Evolutionary conservation across 108 stramenopile species (phyloP), one percentile per base, ranked within the genome.

Genomic region (Fragilariopsis cylindrus): DNA sequence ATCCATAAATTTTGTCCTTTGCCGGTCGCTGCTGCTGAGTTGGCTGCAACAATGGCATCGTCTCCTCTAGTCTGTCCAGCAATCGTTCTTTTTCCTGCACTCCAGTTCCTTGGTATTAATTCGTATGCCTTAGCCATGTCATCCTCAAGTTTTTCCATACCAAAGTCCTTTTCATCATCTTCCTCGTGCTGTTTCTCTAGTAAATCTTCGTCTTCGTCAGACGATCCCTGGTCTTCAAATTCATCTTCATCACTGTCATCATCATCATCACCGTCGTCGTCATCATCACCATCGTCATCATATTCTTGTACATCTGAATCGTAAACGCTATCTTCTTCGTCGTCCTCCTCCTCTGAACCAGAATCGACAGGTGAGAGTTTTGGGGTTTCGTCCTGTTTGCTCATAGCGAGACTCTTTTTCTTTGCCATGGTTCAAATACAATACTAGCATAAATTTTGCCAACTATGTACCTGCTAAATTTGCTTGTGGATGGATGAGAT

Each of bases 211-310:
- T 93, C 92, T 67, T 92, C 92, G 47, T 92, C 91, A 2, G 89
- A 91, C 4, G 91, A 92, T 52, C 92, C 92, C 82, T 93, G 92
- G 55, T 93, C 92, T 81, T 92, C 95, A 63, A 93, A 92, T 30
- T 87, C 90, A 12, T 93, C 95, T 49, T 81, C 81, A 48, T 78
- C 77, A n/a, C 77, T 66, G 3, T 76, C 81, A 41, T 71, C 79
- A 11, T 73, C 76, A 12, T 83, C 86, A 15, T 80, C 78, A n/a
- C 65, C 74, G 21, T 69, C 69, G n/a, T 81, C 75, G 43, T 63
- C 70, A 53, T 78, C 75, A 19, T 82, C 75, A 9, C 75, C 85
- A 16, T 76, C 73, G 44, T 76, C 82, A 39, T 76, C 76, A 19
- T 82, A 80, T 0, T 87, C 21, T 5, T 46, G 64, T 19, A 70